Conservation (phyloP, 768 basidiomycete species). For the Pisolithus microcarpus region DNA sequence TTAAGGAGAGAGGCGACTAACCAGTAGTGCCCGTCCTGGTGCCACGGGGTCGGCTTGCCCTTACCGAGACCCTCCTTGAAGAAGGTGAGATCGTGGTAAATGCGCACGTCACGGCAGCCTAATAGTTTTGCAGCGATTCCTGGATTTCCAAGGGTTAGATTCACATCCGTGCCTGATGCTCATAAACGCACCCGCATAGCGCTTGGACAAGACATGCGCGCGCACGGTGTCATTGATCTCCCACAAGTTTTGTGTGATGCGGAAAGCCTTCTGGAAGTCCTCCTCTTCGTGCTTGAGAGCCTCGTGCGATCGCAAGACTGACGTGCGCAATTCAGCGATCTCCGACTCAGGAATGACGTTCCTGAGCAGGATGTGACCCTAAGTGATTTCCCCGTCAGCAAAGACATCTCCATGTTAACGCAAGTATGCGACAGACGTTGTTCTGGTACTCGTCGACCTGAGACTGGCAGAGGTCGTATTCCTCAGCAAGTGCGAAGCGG, state of each 20-base stretch:
- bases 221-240: conserved; percentile 2
- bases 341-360: neutral
- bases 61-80: conserved; percentile 5
- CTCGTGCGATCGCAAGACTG: neutral
- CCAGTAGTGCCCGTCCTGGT: conserved; percentile 2
- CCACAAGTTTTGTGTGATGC: conserved; percentile 3
- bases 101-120: conserved; percentile 5
- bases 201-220: conserved; percentile 2
- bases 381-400: neutral
- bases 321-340: conserved; percentile 1
- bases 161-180: neutral
- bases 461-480: neutral
- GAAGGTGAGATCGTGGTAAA: conserved; percentile 5
- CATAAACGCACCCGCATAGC: neutral
- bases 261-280: conserved; percentile 5
- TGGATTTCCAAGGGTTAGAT: neutral
- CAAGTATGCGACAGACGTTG: neutral
- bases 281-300: conserved; percentile 1
- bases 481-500: neutral
- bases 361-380: neutral
- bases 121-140: conserved; percentile 5
- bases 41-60: neutral
- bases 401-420: neutral
- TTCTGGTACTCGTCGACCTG: neutral
- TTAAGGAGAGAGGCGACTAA: neutral